phyloP scores from a whole-genome alignment of 495 filamentous ascomycete species.

The Clavariopsis aquatica region DNA sequence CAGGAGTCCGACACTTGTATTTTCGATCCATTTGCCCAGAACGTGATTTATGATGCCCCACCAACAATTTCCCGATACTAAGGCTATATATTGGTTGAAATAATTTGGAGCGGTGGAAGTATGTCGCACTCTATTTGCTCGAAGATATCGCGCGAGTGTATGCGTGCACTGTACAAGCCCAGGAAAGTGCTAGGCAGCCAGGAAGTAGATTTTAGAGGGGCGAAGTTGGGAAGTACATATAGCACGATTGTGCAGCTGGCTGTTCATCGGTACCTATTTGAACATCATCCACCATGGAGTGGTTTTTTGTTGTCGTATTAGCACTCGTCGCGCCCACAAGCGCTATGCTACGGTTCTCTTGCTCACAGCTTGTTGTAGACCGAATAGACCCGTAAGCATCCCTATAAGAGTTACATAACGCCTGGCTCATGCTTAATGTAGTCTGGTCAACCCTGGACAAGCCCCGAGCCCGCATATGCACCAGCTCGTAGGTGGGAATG shows the following conservation, averaged over 20 bases:
- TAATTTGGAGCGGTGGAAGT: background rate
- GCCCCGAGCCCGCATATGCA: constrained; percentile 24
- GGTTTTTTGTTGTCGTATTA: constrained; percentile 4
- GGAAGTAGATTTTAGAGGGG: background rate
- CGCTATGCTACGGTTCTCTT: constrained; percentile 27
- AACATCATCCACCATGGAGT: constrained; percentile 2
- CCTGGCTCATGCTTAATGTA: background rate
- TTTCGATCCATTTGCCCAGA: background rate
- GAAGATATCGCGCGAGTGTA: background rate
- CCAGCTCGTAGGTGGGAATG: constrained; percentile 26
- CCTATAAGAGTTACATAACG: background rate
- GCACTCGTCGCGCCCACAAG: constrained; percentile 19
- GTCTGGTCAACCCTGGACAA: constrained; percentile 21
- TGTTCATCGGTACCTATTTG: background rate
- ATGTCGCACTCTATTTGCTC: background rate
- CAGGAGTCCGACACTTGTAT: background rate
- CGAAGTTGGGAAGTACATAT: background rate
- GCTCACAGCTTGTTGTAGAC: constrained; percentile 22
- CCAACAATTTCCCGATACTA: background rate
- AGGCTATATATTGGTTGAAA: background rate
- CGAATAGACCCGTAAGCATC: constrained; percentile 21
- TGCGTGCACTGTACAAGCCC: background rate
- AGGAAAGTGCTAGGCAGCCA: background rate
- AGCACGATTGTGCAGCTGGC: background rate
- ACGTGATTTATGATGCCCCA: background rate